Evolutionary conservation across 1,139 yeast genomes (phyloP), one percentile per base, ranked within the genome.

Genomic region (Meyerozyma carpophila): DNA sequence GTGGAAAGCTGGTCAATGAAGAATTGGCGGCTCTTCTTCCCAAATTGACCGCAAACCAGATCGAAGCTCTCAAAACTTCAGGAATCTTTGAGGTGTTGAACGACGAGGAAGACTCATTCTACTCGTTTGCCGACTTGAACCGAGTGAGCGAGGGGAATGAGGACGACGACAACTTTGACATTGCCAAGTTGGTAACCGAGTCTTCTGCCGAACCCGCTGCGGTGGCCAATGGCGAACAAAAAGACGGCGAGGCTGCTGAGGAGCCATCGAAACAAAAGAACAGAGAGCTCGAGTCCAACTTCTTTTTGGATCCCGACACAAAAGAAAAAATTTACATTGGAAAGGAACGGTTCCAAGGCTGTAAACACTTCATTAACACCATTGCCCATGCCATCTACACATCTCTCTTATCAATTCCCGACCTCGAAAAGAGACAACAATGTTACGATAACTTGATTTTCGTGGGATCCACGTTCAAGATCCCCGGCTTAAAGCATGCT

Each of bases 391-490:
- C 77, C 7, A 76, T 87, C 3, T 81, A 80, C 46, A 65, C 68
- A 28, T 69, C 81, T 0, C 66, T 89, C 46, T 57, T 63, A 14
- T 70, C 71, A 44, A 70, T 89, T 29, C 83, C 83, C 28, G 94
- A 87, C 53, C 65, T 82, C 32, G 77, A 75, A 50, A 83, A 82
- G 58, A 77, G 94, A 50, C 95, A 86, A 62, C 93, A 85, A 45
- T 80, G 93, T 54, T 93, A 89, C 80, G 95, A 90, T 54, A 89
- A 88, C 62, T 67, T 93, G 45, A 77, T 91, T 18, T 65, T 91
- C 43, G 77, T 82, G 36, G 98, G 98, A 2, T 78, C 83, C 16
- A 86, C 96, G 0, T 73, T 83, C 42, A 73, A 76, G 38, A 84
- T 91, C 42, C 76, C 76, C 29, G 98, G 98, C 0, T 78, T 93